Base-by-base conservation (phyloP, 345 rosid genomes). In the Orychophragmus violaceus region DNA sequence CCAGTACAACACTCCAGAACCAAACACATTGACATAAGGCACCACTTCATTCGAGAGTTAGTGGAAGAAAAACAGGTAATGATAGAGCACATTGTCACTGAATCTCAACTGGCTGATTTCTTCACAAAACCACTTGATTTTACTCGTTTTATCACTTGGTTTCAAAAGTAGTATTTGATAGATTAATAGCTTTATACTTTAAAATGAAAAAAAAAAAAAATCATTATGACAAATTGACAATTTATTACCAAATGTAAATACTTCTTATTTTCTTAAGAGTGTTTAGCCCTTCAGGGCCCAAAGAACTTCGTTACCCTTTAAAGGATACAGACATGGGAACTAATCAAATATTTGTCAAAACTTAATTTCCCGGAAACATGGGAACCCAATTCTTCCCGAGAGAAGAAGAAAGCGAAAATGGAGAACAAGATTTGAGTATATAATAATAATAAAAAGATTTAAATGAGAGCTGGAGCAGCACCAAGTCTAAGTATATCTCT, bases 391-490 rank as follows among this genome's bases (percentile, higher is more conserved):
- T 50, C 56, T 24, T 50, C 56, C 32, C 48, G 21, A 16, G 48
- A 13, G 48, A 41, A 14, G 17, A 37, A 37, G 46, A 41, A 16
- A 6, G 16, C 46, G 18, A n/a, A 39, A 39, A 39, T 5, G 2
- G 9, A 41, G 46, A 8, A 17, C 46, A 41, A 41, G 48, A 41
- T 41, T 14, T 36, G 17, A 59, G 66, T 36, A 41, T 27, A 30
- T 25, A 1, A 27, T n/a, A n/a, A n/a, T n/a, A n/a, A n/a, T n/a
- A n/a, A n/a, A n/a, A n/a, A n/a, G n/a, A n/a, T n/a, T 62, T 78
- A 90, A 69, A 95, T 91, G 55, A 95, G 95, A 58, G 96, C 76
- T 70, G 78, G 91, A 42, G 87, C 61, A 61, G 95, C 98, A 21
- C 96, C 97, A 21, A 82, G 72, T 64, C 80, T 91, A 22, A 77